phyloP scores from a whole-genome alignment of 805 yeast species.

The Brettanomyces naardenensis region DNA sequence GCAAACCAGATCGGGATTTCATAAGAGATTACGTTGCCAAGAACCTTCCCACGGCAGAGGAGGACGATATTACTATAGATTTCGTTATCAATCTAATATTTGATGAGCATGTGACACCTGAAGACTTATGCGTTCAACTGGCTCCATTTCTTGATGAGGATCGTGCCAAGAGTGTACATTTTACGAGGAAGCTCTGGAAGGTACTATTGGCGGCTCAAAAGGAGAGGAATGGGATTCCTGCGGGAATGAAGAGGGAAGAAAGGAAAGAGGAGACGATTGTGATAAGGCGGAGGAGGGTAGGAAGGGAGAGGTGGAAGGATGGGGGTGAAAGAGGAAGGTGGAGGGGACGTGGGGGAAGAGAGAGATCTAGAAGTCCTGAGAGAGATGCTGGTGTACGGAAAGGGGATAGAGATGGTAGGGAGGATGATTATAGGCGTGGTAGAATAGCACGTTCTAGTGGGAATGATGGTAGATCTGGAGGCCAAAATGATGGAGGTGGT shows the following conservation, averaged over 20 bases:
- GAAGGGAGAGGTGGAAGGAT: not conserved
- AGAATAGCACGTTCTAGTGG: too few species aligned
- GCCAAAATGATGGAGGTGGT: too few species aligned
- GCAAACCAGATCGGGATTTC: constrained; percentile 36
- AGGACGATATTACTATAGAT: constrained; percentile 41
- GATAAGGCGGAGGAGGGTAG: not conserved
- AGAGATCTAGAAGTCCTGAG: too few species aligned
- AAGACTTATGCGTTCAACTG: constrained; percentile 34
- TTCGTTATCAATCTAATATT: constrained; percentile 36
- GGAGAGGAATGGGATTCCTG: constrained; percentile 39
- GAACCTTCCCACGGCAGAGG: constrained; percentile 36
- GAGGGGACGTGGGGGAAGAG: too few species aligned
- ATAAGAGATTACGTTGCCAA: constrained; percentile 26
- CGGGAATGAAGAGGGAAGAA: constrained; percentile 10
- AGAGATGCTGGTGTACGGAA: too few species aligned
- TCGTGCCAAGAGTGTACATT: constrained; percentile 24
- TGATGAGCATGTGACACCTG: constrained; percentile 31
- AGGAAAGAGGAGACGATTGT: not conserved
- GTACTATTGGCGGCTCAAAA: constrained; percentile 35
- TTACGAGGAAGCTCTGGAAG: constrained; percentile 38
- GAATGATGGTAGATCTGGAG: too few species aligned
- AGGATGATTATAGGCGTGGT: too few species aligned
- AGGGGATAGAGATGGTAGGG: too few species aligned
- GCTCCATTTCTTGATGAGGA: constrained; percentile 37
- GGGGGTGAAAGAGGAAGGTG: too few species aligned